A percentile compares a stretch with the other conserved stretches of the same genome.
These are phyloP conservation scores for Geotrichum cucujoidarum DNA, from an alignment of 1,139 yeast species.

Conservation along the genomic window DNA sequence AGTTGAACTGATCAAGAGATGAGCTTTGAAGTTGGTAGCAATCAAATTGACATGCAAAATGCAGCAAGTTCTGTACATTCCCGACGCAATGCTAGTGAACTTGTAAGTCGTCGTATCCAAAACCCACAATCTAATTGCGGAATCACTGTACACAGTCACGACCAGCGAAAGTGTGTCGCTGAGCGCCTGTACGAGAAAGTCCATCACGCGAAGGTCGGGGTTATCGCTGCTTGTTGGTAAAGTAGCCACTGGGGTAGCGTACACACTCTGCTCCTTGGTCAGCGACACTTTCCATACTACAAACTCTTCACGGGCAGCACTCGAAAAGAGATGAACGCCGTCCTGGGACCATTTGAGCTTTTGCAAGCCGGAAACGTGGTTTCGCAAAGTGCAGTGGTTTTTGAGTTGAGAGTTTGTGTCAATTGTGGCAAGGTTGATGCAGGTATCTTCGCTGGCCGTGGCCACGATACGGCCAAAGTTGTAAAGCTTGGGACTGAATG, in stretches of 20 bases:
- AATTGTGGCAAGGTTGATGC: conserved; percentile 55
- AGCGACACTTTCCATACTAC: conserved; percentile 62
- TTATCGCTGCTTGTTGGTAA: conserved; percentile 43
- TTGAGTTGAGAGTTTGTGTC: conserved; percentile 40
- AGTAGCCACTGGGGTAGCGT: conserved; percentile 27
- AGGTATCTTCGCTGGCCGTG: conserved; percentile 88
- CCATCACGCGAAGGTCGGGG: conserved; percentile 89
- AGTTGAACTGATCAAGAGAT: conserved; percentile 61
- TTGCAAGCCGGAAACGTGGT: conserved; percentile 87
- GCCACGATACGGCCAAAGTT: conserved; percentile 39
- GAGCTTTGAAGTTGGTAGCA: conserved; percentile 31
- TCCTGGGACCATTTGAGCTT: conserved; percentile 55
- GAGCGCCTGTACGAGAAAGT: conserved; percentile 30
- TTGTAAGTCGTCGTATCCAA: conserved; percentile 31
- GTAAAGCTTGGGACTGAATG: conserved; percentile 28
- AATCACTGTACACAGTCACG: conserved; percentile 78
- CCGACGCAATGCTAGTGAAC: conserved; percentile 39
- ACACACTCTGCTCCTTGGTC: conserved; percentile 20
- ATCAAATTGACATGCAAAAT: conserved; percentile 57
- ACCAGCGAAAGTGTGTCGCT: conserved; percentile 45
- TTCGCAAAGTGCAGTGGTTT: conserved; percentile 60
- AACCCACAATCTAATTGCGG: conserved; percentile 63
- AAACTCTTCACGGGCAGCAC: conserved; percentile 90
- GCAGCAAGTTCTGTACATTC: conserved; percentile 68
- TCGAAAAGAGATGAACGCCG: conserved; percentile 50